phyloP scores from a whole-genome alignment of 2,329 filamentous ascomycete genomes.

The Hysterium pulicare region DNA sequence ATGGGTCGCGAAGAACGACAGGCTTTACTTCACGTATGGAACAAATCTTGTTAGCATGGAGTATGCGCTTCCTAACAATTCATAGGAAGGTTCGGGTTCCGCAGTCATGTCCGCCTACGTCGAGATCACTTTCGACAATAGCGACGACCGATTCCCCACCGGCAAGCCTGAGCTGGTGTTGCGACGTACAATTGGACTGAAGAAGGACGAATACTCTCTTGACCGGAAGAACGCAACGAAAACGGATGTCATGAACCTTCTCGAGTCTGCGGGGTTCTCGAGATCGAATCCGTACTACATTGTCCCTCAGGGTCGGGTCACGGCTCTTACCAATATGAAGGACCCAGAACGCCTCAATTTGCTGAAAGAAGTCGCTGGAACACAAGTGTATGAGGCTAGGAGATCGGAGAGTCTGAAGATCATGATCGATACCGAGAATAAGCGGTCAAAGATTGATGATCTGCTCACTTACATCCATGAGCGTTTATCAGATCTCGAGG shows the following conservation, averaged over 20 bases:
- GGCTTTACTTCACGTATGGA: slow-evolving; percentile 74
- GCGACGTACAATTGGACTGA: slow-evolving; percentile 89
- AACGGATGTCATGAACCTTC: slow-evolving; percentile 86
- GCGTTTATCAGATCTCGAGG: slow-evolving; percentile 82
- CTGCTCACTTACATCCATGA: slow-evolving; percentile 88
- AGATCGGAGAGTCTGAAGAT: slow-evolving; percentile 91
- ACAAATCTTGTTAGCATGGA: background rate
- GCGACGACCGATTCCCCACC: slow-evolving; percentile 90
- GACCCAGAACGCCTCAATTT: slow-evolving; percentile 85
- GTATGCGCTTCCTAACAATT: slow-evolving; percentile 24
- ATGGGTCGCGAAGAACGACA: slow-evolving; percentile 95
- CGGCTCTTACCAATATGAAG: slow-evolving; percentile 97
- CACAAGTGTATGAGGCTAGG: slow-evolving; percentile 91
- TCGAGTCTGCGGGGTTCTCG: slow-evolving; percentile 95
- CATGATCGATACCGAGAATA: slow-evolving; percentile 94
- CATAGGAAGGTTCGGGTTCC: slow-evolving; percentile 84
- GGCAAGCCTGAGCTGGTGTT: slow-evolving; percentile 87
- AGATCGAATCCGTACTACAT: slow-evolving; percentile 99
- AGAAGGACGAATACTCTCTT: slow-evolving; percentile 98
- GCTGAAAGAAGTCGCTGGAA: slow-evolving; percentile 96
- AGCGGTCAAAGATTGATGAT: slow-evolving; percentile 91
- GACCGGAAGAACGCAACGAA: slow-evolving; percentile 97
- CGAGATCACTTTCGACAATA: slow-evolving; percentile 98
- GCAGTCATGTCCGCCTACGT: slow-evolving; percentile 99
- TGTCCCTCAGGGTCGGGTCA: slow-evolving; percentile 94